These are phyloP conservation scores for Phytopythium mirpurense DNA, from an alignment of 352 stramenopile genomes.

Conservation along the genomic window DNA sequence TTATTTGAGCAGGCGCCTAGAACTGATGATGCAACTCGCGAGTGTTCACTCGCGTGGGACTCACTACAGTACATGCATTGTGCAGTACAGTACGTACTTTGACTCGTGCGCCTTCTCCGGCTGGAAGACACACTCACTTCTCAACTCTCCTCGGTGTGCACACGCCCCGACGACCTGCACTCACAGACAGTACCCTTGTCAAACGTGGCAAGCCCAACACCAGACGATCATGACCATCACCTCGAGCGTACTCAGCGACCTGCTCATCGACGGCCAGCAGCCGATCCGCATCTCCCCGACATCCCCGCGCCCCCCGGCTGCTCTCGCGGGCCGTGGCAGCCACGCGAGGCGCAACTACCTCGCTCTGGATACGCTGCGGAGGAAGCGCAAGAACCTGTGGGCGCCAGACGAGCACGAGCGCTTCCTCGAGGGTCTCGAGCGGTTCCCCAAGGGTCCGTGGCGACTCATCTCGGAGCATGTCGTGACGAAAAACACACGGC, in stretches of 20 bases:
- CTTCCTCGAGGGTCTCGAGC: conserved; percentile 3
- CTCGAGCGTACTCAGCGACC: conserved; percentile 23
- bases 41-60: not conserved
- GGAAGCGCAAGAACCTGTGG: conserved; percentile 21
- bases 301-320: conserved; percentile 11
- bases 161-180: not conserved
- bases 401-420: conserved; percentile 5
- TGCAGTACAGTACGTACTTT: too few species aligned
- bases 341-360: conserved; percentile 4
- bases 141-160: conserved; percentile 7
- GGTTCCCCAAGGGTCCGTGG: conserved; percentile 5
- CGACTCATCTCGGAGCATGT: conserved; percentile 6
- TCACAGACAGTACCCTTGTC: not conserved
- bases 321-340: conserved; percentile 12
- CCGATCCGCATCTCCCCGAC: conserved; percentile 20
- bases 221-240: conserved; percentile 22
- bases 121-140: conserved; percentile 8
- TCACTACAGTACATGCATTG: too few species aligned
- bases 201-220: not conserved
- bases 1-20: not conserved
- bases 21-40: not conserved
- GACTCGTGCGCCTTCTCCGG: not conserved
- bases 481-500: conserved; percentile 33
- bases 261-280: conserved; percentile 24
- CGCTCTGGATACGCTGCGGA: conserved; percentile 5